Evolutionary conservation across 306 rosid species (phyloP).

Genomic region (Cyamopsis tetragonoloba): DNA sequence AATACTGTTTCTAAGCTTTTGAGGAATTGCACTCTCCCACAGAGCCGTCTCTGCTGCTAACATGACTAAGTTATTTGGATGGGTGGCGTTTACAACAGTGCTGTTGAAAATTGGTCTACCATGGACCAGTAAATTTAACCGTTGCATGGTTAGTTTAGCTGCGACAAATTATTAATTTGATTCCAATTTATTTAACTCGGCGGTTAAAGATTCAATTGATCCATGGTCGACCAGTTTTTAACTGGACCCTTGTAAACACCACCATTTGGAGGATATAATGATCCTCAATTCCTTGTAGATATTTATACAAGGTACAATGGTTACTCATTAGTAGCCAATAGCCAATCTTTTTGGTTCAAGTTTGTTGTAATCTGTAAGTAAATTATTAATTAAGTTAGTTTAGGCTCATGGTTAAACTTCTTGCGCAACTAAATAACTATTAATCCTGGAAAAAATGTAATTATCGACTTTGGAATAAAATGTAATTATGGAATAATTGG

Average conservation of each 20-base stretch:
- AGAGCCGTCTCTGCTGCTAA: too few species aligned
- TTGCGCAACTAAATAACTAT: neutral
- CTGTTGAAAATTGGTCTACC: too few species aligned
- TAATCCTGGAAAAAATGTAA: neutral
- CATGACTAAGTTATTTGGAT: neutral
- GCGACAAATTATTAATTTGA: too few species aligned
- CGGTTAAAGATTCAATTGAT: too few species aligned
- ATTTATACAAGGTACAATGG: neutral
- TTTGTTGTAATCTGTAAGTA: neutral
- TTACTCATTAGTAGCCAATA: too few species aligned
- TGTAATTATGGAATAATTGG: too few species aligned
- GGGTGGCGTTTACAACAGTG: too few species aligned
- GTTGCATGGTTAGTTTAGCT: too few species aligned
- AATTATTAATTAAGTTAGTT: neutral
- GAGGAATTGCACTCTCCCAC: neutral
- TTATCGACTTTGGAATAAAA: neutral
- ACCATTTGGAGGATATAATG: constrained; percentile 20
- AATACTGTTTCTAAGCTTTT: neutral
- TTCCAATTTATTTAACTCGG: too few species aligned
- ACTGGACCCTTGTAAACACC: too few species aligned
- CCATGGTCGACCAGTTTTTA: too few species aligned
- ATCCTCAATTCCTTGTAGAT: neutral
- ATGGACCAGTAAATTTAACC: too few species aligned
- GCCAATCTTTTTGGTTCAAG: neutral
- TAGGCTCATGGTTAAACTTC: neutral